A percentile compares a stretch with the other conserved stretches of the same genome.
These are phyloP conservation scores for Geotrichum candidum DNA, from an alignment of 1,139 yeast genomes.

Conservation along the genomic window DNA sequence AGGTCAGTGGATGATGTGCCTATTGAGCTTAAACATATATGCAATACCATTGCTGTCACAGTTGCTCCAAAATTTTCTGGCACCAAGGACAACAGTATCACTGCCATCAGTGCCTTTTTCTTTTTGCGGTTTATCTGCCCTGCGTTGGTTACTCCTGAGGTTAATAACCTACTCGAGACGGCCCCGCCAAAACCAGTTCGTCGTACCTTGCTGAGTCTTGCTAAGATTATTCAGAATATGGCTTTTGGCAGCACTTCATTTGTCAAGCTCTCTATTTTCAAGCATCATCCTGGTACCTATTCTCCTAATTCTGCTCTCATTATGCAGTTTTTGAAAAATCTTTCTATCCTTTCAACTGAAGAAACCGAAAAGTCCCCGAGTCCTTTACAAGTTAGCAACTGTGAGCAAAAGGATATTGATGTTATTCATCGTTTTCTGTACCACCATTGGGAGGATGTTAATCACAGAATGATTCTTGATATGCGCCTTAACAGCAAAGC, in stretches of 20 bases:
- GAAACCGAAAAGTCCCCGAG: background rate
- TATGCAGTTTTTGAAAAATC: slow-evolving; percentile 15
- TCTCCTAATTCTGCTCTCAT: slow-evolving; percentile 13
- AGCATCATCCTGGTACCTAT: slow-evolving; percentile 13
- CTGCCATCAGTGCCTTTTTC: slow-evolving; percentile 77
- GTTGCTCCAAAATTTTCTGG: slow-evolving; percentile 58
- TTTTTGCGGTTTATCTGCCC: slow-evolving; percentile 81
- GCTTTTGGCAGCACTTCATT: slow-evolving; percentile 70
- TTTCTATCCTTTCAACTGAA: slow-evolving; percentile 17
- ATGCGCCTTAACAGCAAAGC: slow-evolving; percentile 18
- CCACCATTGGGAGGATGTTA: slow-evolving; percentile 51
- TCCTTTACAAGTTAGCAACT: background rate
- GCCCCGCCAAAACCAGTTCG: slow-evolving; percentile 43
- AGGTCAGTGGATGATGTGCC: slow-evolving; percentile 54
- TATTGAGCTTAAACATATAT: slow-evolving; percentile 53
- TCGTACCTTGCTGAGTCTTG: slow-evolving; percentile 64
- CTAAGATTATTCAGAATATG: slow-evolving; percentile 73
- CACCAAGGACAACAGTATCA: slow-evolving; percentile 41
- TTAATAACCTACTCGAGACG: slow-evolving; percentile 37
- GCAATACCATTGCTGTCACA: slow-evolving; percentile 54
- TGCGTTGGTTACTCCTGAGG: slow-evolving; percentile 76
- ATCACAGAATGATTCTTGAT: slow-evolving; percentile 22
- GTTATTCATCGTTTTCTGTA: slow-evolving; percentile 59
- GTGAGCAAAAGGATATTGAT: slow-evolving; percentile 25
- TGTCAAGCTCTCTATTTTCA: slow-evolving; percentile 52